Conservation (phyloP, 768 basidiomycete species). For the Leccinellum luteum region DNA sequence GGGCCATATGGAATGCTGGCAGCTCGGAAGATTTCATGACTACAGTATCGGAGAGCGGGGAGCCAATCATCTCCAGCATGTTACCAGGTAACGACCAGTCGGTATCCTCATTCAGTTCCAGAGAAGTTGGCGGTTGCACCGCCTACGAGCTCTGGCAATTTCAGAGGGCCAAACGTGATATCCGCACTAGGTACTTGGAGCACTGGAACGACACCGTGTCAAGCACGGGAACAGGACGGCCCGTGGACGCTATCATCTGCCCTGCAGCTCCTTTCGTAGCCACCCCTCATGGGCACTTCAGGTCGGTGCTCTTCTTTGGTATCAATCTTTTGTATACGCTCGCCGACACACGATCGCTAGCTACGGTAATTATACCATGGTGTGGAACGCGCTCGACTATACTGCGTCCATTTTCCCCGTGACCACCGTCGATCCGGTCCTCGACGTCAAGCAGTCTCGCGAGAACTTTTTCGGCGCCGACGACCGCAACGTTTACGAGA, state of each 20-base stretch:
- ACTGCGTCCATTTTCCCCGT: conserved; percentile 62
- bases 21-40: conserved; percentile 45
- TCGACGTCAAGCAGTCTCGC: conserved; percentile 48
- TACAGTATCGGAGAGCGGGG: conserved; percentile 41
- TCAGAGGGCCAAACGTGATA: conserved; percentile 43
- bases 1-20: conserved; percentile 45
- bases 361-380: conserved; percentile 49
- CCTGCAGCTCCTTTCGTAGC: conserved; percentile 62
- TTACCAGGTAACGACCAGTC: conserved; percentile 26
- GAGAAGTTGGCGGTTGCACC: conserved; percentile 28
- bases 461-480: conserved; percentile 44
- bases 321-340: neutral
- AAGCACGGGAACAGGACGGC: conserved; percentile 63
- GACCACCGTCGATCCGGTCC: conserved; percentile 48
- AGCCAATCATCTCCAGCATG: conserved; percentile 56
- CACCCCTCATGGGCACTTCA: conserved; percentile 58
- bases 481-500: conserved; percentile 50
- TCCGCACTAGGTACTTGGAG: conserved; percentile 58
- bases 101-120: conserved; percentile 25
- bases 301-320: conserved; percentile 33
- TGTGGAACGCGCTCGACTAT: conserved; percentile 72
- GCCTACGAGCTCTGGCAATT: conserved; percentile 71
- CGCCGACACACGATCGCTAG: conserved; percentile 29
- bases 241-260: conserved; percentile 72
- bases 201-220: conserved; percentile 56